Evolutionary conservation across 2,329 filamentous ascomycete species (phyloP), one percentile per base, ranked within the genome.

Genomic region (Ascochyta rabiei): DNA sequence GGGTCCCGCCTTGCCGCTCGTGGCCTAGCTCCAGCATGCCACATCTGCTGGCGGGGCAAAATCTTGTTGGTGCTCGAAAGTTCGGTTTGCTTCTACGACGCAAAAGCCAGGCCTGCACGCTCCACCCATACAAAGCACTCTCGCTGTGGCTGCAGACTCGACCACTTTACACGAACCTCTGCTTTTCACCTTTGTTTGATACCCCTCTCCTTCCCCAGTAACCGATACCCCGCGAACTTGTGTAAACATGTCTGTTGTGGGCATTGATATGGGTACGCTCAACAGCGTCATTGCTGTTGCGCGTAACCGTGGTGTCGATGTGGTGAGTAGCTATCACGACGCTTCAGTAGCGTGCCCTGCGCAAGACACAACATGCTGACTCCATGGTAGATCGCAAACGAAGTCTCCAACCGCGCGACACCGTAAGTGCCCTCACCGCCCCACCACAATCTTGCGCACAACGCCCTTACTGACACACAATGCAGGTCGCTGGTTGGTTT

Each of bases 231-330:
- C 68, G 63, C 70, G 67, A 62, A 59, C 61, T 47, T 56, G 48
- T 49, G 57, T 62, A 73, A 82, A 68, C 71, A 86, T 86, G 83
- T 82, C 79, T 77, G 84, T 85, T 73, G 83, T 87, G 71, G 92
- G 92, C 80, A 86, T 96, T 79, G 93, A 98, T 86, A 89, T 98
- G 81, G 93, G 93, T 82, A 91, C 91, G 68, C 87, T 96, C 77
- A 96, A 96, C 86, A 96, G 93, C 77, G 93, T 96, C 75, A 90
- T 98, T 80, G 93, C 93, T 77, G 93, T 98, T 79, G 95, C 95
- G 76, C 88, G 95, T 78, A 98, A 98, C 81, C 93, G 96, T 77
- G 95, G 95, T 81, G 95, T 99, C 78, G 95, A 99, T 84, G 95
- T 99, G 77, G 92, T 96, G 85, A 76, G 92, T 95, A 75, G 28